These are phyloP conservation scores for Pochonia chlamydosporia DNA, from an alignment of 2,329 filamentous ascomycete genomes.

Conservation along the genomic window DNA sequence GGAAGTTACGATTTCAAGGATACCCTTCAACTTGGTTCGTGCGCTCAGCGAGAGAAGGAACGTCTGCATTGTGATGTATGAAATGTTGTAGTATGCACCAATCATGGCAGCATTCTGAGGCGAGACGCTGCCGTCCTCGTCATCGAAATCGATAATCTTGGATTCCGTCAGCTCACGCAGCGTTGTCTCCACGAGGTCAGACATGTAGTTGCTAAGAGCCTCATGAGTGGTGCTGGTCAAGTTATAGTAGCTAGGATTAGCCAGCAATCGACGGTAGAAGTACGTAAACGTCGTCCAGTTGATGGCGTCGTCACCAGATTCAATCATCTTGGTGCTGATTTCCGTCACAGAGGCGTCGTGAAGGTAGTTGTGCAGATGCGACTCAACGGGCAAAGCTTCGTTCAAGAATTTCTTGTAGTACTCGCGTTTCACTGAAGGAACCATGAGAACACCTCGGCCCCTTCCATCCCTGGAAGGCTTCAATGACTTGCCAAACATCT, in stretches of 20 bases:
- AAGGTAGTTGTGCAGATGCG: slow-evolving; percentile 83
- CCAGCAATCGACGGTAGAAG: slow-evolving; percentile 90
- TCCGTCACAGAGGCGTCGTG: slow-evolving; percentile 97
- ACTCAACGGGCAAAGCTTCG: slow-evolving; percentile 92
- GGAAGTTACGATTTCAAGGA: slow-evolving; percentile 93
- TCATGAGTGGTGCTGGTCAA: slow-evolving; percentile 85
- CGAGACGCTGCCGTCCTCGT: slow-evolving; percentile 83
- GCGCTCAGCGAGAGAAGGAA: slow-evolving; percentile 86
- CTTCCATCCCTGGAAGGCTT: slow-evolving; percentile 72
- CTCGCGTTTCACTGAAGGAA: slow-evolving; percentile 87
- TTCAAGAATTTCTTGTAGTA: slow-evolving; percentile 99
- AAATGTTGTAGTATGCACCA: slow-evolving; percentile 98
- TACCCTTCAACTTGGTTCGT: slow-evolving; percentile 91
- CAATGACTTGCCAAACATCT: slow-evolving; percentile 96
- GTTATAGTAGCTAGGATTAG: slow-evolving; percentile 95
- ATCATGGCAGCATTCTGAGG: slow-evolving; percentile 97
- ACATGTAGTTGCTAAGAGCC: slow-evolving; percentile 87
- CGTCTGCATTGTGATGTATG: slow-evolving; percentile 98
- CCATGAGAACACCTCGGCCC: slow-evolving; percentile 91
- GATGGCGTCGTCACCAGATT: slow-evolving; percentile 92
- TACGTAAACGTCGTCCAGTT: slow-evolving; percentile 99
- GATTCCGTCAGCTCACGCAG: slow-evolving; percentile 86
- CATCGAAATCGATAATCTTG: slow-evolving; percentile 92
- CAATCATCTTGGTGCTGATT: slow-evolving; percentile 92
- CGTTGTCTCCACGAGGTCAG: slow-evolving; percentile 88